Conservation (phyloP, 352 stramenopile genomes). For the Globisporangium apiculatum region DNA sequence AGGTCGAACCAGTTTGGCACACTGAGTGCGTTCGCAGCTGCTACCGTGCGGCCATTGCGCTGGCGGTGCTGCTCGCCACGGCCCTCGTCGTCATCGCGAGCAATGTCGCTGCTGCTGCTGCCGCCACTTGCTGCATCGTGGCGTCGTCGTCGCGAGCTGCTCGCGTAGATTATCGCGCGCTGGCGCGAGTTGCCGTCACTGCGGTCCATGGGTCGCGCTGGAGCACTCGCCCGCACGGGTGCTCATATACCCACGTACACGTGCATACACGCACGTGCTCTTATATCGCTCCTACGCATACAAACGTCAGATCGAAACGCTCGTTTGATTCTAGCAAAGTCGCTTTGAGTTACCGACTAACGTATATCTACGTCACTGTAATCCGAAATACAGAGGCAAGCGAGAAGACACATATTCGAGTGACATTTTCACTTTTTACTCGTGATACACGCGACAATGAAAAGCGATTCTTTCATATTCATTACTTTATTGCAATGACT, state of each 20-base stretch:
- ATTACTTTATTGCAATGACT: no score
- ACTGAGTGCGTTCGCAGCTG: constrained; percentile 3
- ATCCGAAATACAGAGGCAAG: no score
- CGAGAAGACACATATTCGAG: no score
- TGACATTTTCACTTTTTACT: no score
- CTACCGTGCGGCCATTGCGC: neutral
- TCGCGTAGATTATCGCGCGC: constrained; percentile 30
- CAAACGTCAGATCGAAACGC: no score
- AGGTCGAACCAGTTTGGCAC: constrained; percentile 62
- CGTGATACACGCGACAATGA: no score
- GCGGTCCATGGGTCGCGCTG: constrained; percentile 4
- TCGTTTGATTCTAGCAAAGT: no score
- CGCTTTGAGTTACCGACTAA: no score
- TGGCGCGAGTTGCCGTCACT: constrained; percentile 11
- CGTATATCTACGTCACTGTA: no score
- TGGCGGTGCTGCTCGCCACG: neutral
- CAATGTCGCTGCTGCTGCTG: neutral
- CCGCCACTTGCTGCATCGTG: neutral
- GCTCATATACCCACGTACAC: neutral
- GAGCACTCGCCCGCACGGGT: neutral
- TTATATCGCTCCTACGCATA: no score
- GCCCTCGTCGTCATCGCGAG: neutral
- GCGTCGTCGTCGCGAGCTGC: constrained; percentile 1
- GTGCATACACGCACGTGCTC: neutral
- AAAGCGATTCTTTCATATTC: no score